These are phyloP conservation scores for Beauveria sp. DNA, from an alignment of 2,329 filamentous ascomycete species.

Conservation along the genomic window DNA sequence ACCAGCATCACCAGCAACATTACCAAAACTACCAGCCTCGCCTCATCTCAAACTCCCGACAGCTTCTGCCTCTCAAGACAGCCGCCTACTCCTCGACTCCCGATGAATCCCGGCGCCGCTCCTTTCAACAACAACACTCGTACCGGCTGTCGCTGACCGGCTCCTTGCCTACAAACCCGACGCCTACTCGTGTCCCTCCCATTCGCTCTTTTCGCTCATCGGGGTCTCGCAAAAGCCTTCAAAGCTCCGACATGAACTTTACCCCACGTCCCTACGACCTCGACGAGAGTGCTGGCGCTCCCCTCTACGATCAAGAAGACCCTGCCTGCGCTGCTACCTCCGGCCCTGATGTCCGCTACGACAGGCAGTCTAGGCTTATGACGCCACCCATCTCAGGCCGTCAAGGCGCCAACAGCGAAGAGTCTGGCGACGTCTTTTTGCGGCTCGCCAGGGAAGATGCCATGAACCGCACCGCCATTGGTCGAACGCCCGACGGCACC, in stretches of 20 bases:
- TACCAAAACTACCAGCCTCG: background rate
- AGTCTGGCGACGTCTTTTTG: conserved; percentile 52
- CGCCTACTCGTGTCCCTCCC: conserved; percentile 39
- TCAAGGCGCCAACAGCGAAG: conserved; percentile 36
- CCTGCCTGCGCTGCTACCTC: conserved; percentile 30
- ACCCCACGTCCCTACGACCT: conserved; percentile 36
- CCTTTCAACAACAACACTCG: conserved; percentile 36
- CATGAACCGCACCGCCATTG: conserved; percentile 29
- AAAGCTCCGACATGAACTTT: conserved; percentile 45
- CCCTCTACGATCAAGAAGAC: conserved; percentile 40
- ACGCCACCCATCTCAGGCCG: conserved; percentile 34
- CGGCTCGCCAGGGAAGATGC: conserved; percentile 50
- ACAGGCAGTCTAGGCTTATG: conserved; percentile 24
- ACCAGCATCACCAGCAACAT: conserved; percentile 19
- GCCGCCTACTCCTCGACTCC: conserved; percentile 30
- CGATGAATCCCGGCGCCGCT: conserved; percentile 40
- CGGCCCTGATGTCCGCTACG: conserved; percentile 38
- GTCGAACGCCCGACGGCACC: conserved; percentile 24
- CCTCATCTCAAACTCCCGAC: conserved; percentile 32
- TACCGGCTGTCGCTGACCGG: conserved; percentile 35
- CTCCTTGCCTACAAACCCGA: conserved; percentile 25
- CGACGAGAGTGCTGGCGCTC: conserved; percentile 35
- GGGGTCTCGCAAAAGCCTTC: conserved; percentile 47
- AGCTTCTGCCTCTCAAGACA: conserved; percentile 39
- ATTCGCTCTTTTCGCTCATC: conserved; percentile 51